These are phyloP conservation scores for Didymella exigua DNA, from an alignment of 2,329 filamentous ascomycete genomes.

Conservation along the genomic window DNA sequence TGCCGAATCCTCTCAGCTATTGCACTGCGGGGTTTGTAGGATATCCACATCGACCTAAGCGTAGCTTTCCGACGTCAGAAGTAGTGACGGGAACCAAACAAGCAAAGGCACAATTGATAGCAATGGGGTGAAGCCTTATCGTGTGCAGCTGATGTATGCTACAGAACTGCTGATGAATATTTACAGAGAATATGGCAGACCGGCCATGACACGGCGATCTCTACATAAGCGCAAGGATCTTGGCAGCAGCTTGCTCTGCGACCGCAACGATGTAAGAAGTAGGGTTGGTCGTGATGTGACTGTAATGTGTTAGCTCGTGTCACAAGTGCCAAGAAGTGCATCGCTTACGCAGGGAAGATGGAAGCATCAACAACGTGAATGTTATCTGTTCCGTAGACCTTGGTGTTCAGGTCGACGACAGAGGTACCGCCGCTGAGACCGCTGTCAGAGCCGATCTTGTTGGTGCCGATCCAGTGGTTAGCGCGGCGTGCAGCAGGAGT, in stretches of 20 bases:
- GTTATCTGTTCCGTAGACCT: conserved; percentile 55
- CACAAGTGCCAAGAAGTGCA: too few species aligned
- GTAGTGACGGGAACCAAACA: too few species aligned
- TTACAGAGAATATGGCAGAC: conserved; percentile 7
- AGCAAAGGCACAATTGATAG: too few species aligned
- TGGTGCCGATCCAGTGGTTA: conserved; percentile 61
- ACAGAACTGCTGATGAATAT: conserved; percentile 8
- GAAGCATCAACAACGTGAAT: conserved; percentile 56
- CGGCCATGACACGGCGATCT: background rate
- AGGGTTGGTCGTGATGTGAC: conserved; percentile 47
- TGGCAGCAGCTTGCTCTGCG: conserved; percentile 48
- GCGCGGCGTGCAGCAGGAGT: conserved; percentile 49
- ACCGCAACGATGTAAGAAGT: conserved; percentile 46
- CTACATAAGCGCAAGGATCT: conserved; percentile 42
- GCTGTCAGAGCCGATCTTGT: conserved; percentile 58
- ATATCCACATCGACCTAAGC: too few species aligned
- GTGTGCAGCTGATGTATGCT: conserved; percentile 4
- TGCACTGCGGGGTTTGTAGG: too few species aligned
- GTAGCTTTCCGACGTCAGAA: too few species aligned
- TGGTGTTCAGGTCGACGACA: conserved; percentile 58
- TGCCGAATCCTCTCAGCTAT: too few species aligned
- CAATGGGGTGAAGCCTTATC: background rate
- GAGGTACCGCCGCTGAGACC: conserved; percentile 51
- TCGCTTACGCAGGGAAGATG: conserved; percentile 50
- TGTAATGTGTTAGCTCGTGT: conserved; percentile 23